A percentile compares a stretch with the other conserved stretches of the same genome.
These are phyloP conservation scores for Jaltomata sinuosa DNA, from an alignment of 257 asterid genomes.

Conservation along the genomic window DNA sequence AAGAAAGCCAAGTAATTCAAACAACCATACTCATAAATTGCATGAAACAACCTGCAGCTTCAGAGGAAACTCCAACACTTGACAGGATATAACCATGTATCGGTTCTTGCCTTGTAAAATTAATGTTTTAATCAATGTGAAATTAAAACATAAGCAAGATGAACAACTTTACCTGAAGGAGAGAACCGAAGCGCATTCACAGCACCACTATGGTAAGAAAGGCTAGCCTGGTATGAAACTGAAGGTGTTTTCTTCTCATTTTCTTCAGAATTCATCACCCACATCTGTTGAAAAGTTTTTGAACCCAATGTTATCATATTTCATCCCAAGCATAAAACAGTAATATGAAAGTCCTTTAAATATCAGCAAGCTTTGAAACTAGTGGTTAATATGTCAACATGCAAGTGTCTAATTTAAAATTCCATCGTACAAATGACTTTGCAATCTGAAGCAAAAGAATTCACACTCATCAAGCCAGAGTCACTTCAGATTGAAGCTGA, in stretches of 20 bases:
- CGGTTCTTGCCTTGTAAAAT: neutral
- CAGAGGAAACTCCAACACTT: neutral
- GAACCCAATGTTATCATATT: neutral
- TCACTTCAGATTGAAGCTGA: neutral
- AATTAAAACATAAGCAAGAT: neutral
- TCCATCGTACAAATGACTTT: neutral
- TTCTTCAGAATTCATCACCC: constrained; percentile 49
- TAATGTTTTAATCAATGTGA: neutral
- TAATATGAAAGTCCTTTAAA: neutral
- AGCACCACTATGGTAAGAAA: constrained; percentile 77
- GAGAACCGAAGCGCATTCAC: constrained; percentile 92
- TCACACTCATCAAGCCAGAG: neutral
- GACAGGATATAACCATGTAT: neutral
- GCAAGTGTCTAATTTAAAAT: neutral
- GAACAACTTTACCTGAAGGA: constrained; percentile 53
- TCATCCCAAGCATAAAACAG: neutral
- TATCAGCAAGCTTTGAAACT: neutral
- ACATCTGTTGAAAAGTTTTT: constrained; percentile 35
- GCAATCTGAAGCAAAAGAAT: neutral
- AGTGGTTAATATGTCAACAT: neutral
- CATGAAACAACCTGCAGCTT: neutral
- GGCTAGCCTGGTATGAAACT: constrained; percentile 62
- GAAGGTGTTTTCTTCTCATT: constrained; percentile 53
- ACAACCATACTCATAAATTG: neutral
- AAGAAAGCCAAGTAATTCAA: neutral